A percentile compares a stretch with the other conserved stretches of the same genome.
phyloP scores from a whole-genome alignment of 2,329 filamentous ascomycete species.

The Alternaria ventricosa region DNA sequence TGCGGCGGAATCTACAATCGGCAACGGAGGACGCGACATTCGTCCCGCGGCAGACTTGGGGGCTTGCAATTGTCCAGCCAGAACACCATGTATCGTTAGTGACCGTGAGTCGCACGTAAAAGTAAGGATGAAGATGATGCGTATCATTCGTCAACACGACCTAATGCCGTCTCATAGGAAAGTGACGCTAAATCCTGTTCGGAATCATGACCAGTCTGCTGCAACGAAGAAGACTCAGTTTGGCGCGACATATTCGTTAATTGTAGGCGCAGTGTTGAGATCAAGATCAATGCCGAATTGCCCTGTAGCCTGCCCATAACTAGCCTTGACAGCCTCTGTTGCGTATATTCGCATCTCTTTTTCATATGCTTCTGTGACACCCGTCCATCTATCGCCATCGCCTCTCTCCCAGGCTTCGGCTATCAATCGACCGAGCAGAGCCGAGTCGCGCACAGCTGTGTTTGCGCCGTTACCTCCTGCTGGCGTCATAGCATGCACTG shows the following conservation, averaged over 20 bases:
- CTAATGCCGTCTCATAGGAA: background rate
- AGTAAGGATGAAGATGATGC: background rate
- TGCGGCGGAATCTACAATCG: background rate
- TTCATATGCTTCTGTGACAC: constrained; percentile 48
- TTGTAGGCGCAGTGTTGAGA: constrained; percentile 14
- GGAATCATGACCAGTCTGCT: background rate
- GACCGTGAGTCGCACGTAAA: background rate
- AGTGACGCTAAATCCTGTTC: background rate
- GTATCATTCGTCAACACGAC: background rate
- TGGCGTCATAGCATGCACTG: constrained; percentile 56
- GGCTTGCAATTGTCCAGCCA: background rate
- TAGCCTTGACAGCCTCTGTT: constrained; percentile 55
- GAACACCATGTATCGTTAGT: background rate
- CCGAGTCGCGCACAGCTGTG: constrained; percentile 53
- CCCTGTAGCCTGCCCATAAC: constrained; percentile 52
- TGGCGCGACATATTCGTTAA: constrained; percentile 28
- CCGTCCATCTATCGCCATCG: constrained; percentile 33
- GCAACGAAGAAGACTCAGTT: constrained; percentile 12
- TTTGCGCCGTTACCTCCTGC: constrained; percentile 56
- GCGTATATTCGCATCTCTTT: constrained; percentile 48
- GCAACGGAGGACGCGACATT: background rate
- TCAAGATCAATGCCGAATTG: constrained; percentile 29
- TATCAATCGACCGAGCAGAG: constrained; percentile 49
- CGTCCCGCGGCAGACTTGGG: background rate
- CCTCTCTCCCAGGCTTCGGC: constrained; percentile 33